phyloP scores from a whole-genome alignment of 225 moss, liverwort and hornwort species.

The Climacium dendroides region DNA sequence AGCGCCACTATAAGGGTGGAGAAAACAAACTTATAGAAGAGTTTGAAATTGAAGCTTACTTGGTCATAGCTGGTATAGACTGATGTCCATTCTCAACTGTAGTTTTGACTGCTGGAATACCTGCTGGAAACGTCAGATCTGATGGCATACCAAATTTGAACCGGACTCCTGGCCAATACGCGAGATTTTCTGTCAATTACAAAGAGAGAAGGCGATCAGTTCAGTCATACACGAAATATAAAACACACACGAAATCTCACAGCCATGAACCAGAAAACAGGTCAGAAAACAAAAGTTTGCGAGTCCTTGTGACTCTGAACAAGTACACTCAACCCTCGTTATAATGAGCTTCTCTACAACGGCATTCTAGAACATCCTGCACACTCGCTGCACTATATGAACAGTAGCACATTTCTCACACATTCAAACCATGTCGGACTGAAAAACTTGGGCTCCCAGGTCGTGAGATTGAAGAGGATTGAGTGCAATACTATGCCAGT shows the following conservation, averaged over 20 bases:
- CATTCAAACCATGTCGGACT: neutral
- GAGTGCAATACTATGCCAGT: neutral
- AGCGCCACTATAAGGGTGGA: neutral
- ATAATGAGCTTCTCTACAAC: neutral
- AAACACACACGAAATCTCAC: neutral
- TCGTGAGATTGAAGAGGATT: neutral
- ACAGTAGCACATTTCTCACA: neutral
- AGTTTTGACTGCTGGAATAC: constrained; percentile 7
- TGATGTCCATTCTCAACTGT: constrained; percentile 37
- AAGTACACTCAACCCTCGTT: neutral
- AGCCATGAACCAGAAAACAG: neutral
- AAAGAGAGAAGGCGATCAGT: neutral
- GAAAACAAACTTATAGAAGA: neutral
- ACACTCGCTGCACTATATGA: neutral
- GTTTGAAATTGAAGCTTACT: constrained; percentile 10
- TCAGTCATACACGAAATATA: neutral
- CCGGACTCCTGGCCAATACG: constrained; percentile 48
- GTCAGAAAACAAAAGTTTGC: neutral
- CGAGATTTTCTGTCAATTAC: constrained; percentile 36
- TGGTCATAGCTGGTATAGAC: constrained; percentile 23
- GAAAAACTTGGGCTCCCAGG: neutral
- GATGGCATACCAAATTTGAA: constrained; percentile 51
- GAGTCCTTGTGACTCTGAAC: neutral
- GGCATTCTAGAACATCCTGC: neutral
- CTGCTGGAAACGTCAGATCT: constrained; percentile 41